These are phyloP conservation scores for Xylariaceae sp. DNA, from an alignment of 2,329 filamentous ascomycete genomes.

Conservation along the genomic window DNA sequence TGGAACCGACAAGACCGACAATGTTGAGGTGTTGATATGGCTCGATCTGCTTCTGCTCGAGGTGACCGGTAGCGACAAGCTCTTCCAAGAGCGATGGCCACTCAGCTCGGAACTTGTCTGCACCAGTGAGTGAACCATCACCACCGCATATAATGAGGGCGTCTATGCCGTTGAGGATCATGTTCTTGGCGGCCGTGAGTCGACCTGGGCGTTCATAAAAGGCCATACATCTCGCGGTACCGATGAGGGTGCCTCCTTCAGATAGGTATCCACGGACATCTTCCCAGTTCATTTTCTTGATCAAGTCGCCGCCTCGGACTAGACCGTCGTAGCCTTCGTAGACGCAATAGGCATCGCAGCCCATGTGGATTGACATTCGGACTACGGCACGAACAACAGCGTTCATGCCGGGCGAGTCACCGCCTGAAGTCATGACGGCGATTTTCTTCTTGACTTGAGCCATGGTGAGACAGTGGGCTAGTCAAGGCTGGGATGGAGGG, in stretches of 20 bases:
- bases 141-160: conserved; percentile 95
- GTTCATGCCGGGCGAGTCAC: conserved; percentile 94
- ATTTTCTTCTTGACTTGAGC: conserved; percentile 60
- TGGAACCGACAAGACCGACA: conserved; percentile 91
- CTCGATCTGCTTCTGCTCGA: conserved; percentile 66
- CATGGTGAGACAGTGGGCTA: conserved; percentile 39
- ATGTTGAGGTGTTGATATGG: conserved; percentile 90
- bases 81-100: conserved; percentile 88
- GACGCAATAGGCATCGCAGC: conserved; percentile 73
- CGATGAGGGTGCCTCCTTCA: conserved; percentile 92
- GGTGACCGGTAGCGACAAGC: conserved; percentile 69
- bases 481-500: background rate
- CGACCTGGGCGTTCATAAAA: conserved; percentile 89
- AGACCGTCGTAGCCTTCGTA: conserved; percentile 97
- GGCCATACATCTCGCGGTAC: conserved; percentile 85
- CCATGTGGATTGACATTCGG: conserved; percentile 82
- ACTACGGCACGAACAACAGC: conserved; percentile 86
- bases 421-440: conserved; percentile 90
- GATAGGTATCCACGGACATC: conserved; percentile 93
- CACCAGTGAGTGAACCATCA: conserved; percentile 92
- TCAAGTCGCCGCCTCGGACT: conserved; percentile 83
- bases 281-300: conserved; percentile 83
- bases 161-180: conserved; percentile 89
- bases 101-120: conserved; percentile 86
- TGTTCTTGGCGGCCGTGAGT: conserved; percentile 84